Conservation (phyloP, 805 yeast species). For the Yarrowia keelungensis region DNA sequence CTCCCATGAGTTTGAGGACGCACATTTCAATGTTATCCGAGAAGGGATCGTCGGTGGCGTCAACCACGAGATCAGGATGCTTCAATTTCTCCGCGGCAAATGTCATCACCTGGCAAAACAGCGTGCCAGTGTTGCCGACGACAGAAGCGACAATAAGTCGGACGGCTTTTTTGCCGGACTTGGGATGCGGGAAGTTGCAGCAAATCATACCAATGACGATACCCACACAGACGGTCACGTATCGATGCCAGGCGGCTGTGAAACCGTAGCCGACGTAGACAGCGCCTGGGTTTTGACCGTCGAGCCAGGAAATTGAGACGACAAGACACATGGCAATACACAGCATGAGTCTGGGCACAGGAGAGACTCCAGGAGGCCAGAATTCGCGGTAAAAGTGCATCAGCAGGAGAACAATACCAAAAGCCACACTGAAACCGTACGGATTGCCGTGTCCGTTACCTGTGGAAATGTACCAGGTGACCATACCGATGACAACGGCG, state of each 20-base stretch:
- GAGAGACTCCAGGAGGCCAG: constrained; percentile 44
- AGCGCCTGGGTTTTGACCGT: constrained; percentile 43
- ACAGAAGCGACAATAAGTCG: constrained; percentile 46
- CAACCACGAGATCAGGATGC: constrained; percentile 43
- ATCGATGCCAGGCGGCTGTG: constrained; percentile 50
- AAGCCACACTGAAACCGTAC: constrained; percentile 46
- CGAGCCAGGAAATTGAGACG: constrained; percentile 49
- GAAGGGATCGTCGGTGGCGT: constrained; percentile 44
- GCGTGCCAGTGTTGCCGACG: constrained; percentile 45
- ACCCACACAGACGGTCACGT: constrained; percentile 49
- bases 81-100: constrained; percentile 47
- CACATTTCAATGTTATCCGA: constrained; percentile 40
- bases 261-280: constrained; percentile 47
- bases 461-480: constrained; percentile 51
- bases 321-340: constrained; percentile 47
- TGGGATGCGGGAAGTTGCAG: constrained; percentile 48
- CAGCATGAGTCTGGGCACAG: constrained; percentile 47
- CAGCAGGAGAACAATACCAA: constrained; percentile 37
- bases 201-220: constrained; percentile 48
- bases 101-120: constrained; percentile 48
- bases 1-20: constrained; percentile 40
- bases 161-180: constrained; percentile 48
- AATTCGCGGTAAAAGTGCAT: constrained; percentile 47
- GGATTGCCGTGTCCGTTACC: constrained; percentile 50
- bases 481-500: constrained; percentile 49